These are phyloP conservation scores for Pleurotus cornucopiae DNA, from an alignment of 768 basidiomycete species.

Conservation along the genomic window DNA sequence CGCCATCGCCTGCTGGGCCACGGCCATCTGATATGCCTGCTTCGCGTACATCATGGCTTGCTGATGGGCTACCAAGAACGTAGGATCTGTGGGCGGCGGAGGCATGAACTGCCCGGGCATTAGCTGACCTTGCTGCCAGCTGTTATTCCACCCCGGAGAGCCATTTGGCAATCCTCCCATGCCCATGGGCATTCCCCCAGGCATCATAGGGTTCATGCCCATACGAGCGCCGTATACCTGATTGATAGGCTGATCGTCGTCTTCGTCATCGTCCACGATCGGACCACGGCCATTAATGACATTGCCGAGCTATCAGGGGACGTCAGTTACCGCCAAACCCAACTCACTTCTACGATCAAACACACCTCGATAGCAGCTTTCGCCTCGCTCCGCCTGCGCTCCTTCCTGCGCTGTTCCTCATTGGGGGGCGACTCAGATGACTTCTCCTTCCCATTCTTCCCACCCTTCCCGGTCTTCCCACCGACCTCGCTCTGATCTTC, in stretches of 20 bases:
- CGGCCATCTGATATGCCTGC: slow-evolving; percentile 86
- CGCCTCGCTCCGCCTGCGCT: slow-evolving; percentile 78
- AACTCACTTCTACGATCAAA: not conserved
- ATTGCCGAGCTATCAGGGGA: slow-evolving; percentile 65
- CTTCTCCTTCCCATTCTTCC: slow-evolving; percentile 16
- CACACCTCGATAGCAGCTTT: slow-evolving; percentile 85
- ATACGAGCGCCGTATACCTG: slow-evolving; percentile 36
- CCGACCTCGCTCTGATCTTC: slow-evolving; percentile 41
- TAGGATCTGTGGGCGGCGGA: slow-evolving; percentile 46
- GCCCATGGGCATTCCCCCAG: slow-evolving; percentile 28
- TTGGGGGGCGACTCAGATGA: slow-evolving; percentile 36
- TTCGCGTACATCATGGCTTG: slow-evolving; percentile 85
- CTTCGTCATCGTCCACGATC: slow-evolving; percentile 48
- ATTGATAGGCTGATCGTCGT: slow-evolving; percentile 41
- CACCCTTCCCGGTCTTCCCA: slow-evolving; percentile 24
- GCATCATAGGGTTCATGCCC: slow-evolving; percentile 42
- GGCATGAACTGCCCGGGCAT: slow-evolving; percentile 32
- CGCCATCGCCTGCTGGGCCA: slow-evolving; percentile 87
- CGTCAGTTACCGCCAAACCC: no score
- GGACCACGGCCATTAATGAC: slow-evolving; percentile 79
- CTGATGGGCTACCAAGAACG: slow-evolving; percentile 72
- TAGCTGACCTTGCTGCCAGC: slow-evolving; percentile 38
- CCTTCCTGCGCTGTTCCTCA: slow-evolving; percentile 57
- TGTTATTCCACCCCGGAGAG: slow-evolving; percentile 7
- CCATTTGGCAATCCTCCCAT: slow-evolving; percentile 22